A percentile compares a stretch with the other conserved stretches of the same genome.
phyloP scores from a whole-genome alignment of 2,329 filamentous ascomycete species.

The Fusarium lyarnte region DNA sequence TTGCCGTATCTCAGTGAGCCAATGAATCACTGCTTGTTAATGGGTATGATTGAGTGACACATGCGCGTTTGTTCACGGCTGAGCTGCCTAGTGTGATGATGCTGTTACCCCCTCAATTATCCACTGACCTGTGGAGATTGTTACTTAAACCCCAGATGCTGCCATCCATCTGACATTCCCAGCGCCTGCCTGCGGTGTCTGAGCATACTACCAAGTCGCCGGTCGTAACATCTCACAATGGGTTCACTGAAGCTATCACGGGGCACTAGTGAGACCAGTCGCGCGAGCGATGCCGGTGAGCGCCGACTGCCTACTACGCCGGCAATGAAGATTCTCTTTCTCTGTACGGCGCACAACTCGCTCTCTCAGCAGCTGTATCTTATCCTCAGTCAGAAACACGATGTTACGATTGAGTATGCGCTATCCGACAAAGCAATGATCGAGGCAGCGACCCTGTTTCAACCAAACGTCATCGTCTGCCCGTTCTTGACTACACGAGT shows the following conservation, averaged over 20 bases:
- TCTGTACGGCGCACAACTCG: conserved; percentile 32
- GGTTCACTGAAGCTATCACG: background rate
- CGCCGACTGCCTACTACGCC: background rate
- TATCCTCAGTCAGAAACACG: conserved; percentile 8
- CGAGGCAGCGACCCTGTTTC: conserved; percentile 16
- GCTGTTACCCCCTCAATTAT: background rate
- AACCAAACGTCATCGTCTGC: conserved; percentile 21
- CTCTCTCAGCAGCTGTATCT: conserved; percentile 28
- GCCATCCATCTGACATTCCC: background rate
- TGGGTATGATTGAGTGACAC: background rate
- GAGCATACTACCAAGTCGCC: background rate
- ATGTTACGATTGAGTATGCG: conserved; percentile 23
- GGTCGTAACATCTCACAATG: background rate
- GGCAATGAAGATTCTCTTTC: conserved; percentile 28
- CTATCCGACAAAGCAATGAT: conserved; percentile 28
- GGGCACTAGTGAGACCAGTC: background rate
- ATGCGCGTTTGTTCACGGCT: background rate
- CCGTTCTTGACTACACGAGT: conserved; percentile 23
- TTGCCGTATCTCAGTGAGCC: background rate
- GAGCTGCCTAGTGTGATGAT: background rate
- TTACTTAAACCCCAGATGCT: conserved; percentile 6
- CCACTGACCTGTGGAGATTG: background rate
- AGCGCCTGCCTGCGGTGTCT: no score
- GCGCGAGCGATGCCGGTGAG: background rate
- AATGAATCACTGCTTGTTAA: background rate